These are phyloP conservation scores for Pseudocercospora ulei DNA, from an alignment of 2,329 filamentous ascomycete species.

Conservation along the genomic window DNA sequence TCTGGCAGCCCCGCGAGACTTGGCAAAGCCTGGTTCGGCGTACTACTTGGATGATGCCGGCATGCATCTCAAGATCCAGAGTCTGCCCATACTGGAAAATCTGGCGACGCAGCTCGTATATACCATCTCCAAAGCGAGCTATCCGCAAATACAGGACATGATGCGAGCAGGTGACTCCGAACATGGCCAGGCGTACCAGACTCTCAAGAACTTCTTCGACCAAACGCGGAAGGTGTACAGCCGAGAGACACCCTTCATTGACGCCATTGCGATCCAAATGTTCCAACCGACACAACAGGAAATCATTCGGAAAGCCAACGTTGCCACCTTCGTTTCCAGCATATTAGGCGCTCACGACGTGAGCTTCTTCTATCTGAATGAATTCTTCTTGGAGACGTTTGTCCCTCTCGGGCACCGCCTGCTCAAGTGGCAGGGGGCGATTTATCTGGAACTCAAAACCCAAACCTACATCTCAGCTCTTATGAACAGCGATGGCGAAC, in stretches of 20 bases:
- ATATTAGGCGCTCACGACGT: constrained; percentile 54
- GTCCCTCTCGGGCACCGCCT: constrained; percentile 51
- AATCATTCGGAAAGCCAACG: constrained; percentile 54
- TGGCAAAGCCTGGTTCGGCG: constrained; percentile 18
- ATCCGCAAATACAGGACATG: constrained; percentile 49
- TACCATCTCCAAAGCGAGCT: constrained; percentile 49
- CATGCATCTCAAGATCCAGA: constrained; percentile 48
- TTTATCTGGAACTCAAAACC: constrained; percentile 57
- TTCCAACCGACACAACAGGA: constrained; percentile 44
- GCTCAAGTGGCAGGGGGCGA: constrained; percentile 50
- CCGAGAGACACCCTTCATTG: constrained; percentile 46
- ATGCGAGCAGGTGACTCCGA: constrained; percentile 38
- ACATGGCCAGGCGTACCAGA: constrained; percentile 51
- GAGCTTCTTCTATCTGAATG: constrained; percentile 54
- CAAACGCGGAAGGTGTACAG: constrained; percentile 55
- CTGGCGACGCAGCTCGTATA: constrained; percentile 51
- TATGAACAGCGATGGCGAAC: constrained; percentile 47
- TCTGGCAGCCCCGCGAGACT: constrained; percentile 12
- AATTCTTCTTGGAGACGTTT: constrained; percentile 55
- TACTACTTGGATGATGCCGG: constrained; percentile 37
- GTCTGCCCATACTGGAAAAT: constrained; percentile 53
- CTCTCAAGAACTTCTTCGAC: constrained; percentile 53
- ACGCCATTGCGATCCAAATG: constrained; percentile 34
- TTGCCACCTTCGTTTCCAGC: constrained; percentile 55
- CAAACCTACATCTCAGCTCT: constrained; percentile 56